Base-by-base conservation (phyloP, 2,329 filamentous ascomycete genomes). In the Macrophomina phaseolina region DNA sequence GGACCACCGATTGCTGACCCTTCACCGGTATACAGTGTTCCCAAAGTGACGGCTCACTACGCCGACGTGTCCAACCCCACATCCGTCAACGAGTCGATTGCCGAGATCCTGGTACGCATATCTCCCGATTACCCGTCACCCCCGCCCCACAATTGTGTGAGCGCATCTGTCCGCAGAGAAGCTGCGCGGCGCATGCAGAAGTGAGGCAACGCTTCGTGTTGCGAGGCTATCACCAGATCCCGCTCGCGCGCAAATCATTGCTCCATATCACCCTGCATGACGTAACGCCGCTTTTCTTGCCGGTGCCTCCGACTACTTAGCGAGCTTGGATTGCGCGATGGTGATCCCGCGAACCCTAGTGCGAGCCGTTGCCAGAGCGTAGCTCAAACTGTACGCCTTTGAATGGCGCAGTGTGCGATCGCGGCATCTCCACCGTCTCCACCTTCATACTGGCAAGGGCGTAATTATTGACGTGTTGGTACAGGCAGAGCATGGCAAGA, bases 11-110 rank as follows among this genome's bases (percentile, higher is more conserved):
- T 55, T 23, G 51, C 63, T 65, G 51, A 65, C 51, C 16, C 23
- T 48, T 14, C 12, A 34, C 40, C 38, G 51, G 32, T 28, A 8
- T 45, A 48, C 67, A 91, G 89, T 58, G 79, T 91, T 38, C 94
- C 94, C 68, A 92, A 88, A 70, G 91, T 97, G 67, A 97, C 94
- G 1, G 92, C 93, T 1, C 94, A 98, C 81, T 94, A 91, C 76
- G 90, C 91, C 75, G 93, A 97, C 77, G 94, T 97, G 62, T 89
- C 92, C 32, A 88, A 91, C 73, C 90, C 90, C 28, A 87, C 89
- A 58, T 94, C 92, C 6, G 94, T 97, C 69, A 89, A 91, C 67
- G 80, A 83, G 38, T 91, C 91, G 72, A 85, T 97, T 71, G 82
- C 84, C 45, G 90, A 93, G 68, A 86, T 94, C 71, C 77, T 94